Percentiles rank a stretch among this genome's conserved stretches.
phyloP scores from a whole-genome alignment of 805 yeast genomes.

The Zygosaccharomyces kombuchaensis region DNA sequence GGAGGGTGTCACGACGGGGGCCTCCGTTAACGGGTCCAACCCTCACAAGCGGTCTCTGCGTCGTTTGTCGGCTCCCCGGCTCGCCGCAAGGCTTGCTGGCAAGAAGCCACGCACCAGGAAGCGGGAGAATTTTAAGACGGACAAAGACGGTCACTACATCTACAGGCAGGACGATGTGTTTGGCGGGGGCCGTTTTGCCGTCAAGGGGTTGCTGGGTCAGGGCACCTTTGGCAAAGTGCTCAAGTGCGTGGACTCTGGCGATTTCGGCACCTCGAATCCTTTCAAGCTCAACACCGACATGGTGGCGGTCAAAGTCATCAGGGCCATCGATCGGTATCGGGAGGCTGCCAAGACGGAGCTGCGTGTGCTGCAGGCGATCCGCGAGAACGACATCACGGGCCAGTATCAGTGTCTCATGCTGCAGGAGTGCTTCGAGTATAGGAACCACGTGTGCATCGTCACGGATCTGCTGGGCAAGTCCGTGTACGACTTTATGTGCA shows the following conservation, averaged over 20 bases:
- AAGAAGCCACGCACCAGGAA: constrained; percentile 12
- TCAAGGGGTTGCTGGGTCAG: constrained; percentile 73
- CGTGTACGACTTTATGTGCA: constrained; percentile 83
- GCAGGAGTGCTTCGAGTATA: constrained; percentile 84
- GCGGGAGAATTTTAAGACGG: constrained; percentile 34
- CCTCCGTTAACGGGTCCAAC: not conserved
- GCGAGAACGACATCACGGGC: constrained; percentile 47
- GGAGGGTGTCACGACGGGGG: constrained; percentile 1
- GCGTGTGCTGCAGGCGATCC: constrained; percentile 51
- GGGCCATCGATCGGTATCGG: constrained; percentile 88
- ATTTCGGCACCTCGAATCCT: constrained; percentile 29
- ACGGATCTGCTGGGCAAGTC: constrained; percentile 83
- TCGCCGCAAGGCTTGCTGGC: constrained; percentile 15
- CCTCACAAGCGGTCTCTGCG: constrained; percentile 10
- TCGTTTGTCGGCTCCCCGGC: constrained; percentile 13
- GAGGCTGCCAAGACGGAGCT: constrained; percentile 94
- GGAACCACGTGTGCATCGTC: constrained; percentile 91
- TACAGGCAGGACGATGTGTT: constrained; percentile 54
- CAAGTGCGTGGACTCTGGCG: constrained; percentile 67
- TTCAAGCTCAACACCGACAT: constrained; percentile 5
- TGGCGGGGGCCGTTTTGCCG: constrained; percentile 61
- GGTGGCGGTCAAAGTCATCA: constrained; percentile 84
- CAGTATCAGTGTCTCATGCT: constrained; percentile 71
- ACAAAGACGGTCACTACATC: constrained; percentile 71
- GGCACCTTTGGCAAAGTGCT: constrained; percentile 99